phyloP scores from a whole-genome alignment of 129 eudicot genomes.

The Helianthus annuus region DNA sequence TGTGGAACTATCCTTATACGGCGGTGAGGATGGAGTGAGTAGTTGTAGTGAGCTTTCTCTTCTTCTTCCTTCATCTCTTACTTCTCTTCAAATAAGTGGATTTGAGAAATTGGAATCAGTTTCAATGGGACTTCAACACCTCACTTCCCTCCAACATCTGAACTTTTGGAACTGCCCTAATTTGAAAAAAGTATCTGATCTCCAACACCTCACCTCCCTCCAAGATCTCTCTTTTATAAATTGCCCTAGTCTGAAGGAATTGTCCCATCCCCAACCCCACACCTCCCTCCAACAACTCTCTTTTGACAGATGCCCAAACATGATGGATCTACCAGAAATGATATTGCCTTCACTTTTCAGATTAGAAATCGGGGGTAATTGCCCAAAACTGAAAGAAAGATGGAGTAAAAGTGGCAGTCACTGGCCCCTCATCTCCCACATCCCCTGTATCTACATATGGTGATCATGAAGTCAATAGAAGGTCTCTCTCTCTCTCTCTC shows the following conservation, averaged over 20 bases:
- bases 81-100: not conserved
- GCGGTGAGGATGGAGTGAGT: not conserved
- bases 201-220: slow-evolving; percentile 20
- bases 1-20: not conserved
- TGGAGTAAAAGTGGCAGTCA: not conserved
- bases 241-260: too few relatives aligned
- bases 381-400: slow-evolving; percentile 17
- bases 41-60: not conserved
- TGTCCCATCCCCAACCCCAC: too few relatives aligned
- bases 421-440: slow-evolving; percentile 16
- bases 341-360: slow-evolving; percentile 10
- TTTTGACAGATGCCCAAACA: slow-evolving; percentile 10
- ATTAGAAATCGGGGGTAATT: not conserved
- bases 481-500: too few relatives aligned
- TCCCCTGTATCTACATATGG: too few relatives aligned
- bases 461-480: too few relatives aligned
- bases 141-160: too few relatives aligned
- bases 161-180: too few relatives aligned
- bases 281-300: too few relatives aligned
- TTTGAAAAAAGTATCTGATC: too few relatives aligned
- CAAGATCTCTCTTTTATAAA: not conserved
- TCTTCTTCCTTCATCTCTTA: slow-evolving; percentile 25
- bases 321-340: slow-evolving; percentile 3
- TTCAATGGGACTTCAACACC: slow-evolving; percentile 1
- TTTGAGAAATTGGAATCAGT: not conserved